Evolutionary conservation across 2,329 filamentous ascomycete genomes (phyloP).

Genomic region (Septoria linicola): DNA sequence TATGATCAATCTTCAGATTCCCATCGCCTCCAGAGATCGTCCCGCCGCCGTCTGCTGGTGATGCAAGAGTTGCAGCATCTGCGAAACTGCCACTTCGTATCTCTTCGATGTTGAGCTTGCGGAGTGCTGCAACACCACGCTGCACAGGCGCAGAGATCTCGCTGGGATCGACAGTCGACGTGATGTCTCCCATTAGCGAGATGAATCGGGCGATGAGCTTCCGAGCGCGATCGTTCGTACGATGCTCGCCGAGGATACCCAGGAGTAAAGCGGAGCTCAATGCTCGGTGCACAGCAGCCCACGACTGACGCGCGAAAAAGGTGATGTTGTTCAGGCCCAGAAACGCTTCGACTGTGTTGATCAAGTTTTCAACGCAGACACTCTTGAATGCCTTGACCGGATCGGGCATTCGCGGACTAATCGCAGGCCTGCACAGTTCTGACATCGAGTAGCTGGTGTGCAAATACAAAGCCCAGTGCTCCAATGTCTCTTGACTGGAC

Average conservation of each 20-base stretch:
- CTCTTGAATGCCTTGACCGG: constrained; percentile 51
- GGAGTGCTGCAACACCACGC: constrained; percentile 47
- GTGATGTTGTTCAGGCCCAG: constrained; percentile 57
- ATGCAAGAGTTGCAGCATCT: constrained; percentile 11
- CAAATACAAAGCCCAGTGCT: constrained; percentile 60
- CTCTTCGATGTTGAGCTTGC: constrained; percentile 41
- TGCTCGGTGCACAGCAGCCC: constrained; percentile 40
- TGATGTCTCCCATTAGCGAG: constrained; percentile 48
- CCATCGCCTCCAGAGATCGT: constrained; percentile 19
- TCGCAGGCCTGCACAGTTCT: constrained; percentile 61
- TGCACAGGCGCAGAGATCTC: constrained; percentile 51
- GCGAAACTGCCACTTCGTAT: constrained; percentile 10
- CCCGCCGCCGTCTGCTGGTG: constrained; percentile 15
- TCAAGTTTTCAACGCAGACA: constrained; percentile 57
- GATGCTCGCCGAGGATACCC: constrained; percentile 47
- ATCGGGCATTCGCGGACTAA: constrained; percentile 54
- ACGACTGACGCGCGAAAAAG: constrained; percentile 42
- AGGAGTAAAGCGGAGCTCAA: constrained; percentile 41
- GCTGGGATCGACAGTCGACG: constrained; percentile 47
- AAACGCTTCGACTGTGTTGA: constrained; percentile 59
- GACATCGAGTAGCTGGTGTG: constrained; percentile 63
- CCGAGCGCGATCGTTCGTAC: constrained; percentile 49
- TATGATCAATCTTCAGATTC: constrained; percentile 28
- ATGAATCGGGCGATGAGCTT: constrained; percentile 49
- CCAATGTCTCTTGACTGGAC: constrained; percentile 54